Evolutionary conservation across 2,329 filamentous ascomycete species (phyloP).

Genomic region (Epichloe glyceriae): DNA sequence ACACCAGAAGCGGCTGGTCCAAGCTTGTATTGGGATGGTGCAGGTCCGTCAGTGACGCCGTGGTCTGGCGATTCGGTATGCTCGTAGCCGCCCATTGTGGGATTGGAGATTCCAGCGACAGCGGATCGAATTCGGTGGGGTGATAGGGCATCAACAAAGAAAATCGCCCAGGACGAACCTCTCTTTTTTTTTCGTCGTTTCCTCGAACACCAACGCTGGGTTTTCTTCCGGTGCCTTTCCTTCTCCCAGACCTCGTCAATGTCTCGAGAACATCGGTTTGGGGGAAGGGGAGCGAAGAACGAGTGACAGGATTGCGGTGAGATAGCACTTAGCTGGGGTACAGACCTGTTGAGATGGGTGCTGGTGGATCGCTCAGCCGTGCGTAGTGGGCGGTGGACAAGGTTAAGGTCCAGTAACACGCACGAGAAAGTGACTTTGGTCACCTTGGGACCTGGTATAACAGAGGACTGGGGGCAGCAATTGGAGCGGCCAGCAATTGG

Average conservation of each 20-base stretch:
- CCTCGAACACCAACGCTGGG: background rate
- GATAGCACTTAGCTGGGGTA: background rate
- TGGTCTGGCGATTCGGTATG: constrained; percentile 6
- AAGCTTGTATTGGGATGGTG: constrained; percentile 17
- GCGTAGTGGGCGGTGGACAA: constrained; percentile 3
- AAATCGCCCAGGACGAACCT: background rate
- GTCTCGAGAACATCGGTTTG: background rate
- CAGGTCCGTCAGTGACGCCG: constrained; percentile 10
- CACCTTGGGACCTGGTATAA: background rate
- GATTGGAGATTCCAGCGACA: background rate
- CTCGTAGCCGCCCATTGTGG: constrained; percentile 4
- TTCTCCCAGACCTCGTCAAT: background rate
- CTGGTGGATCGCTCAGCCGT: constrained; percentile 5
- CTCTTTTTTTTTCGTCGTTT: background rate
- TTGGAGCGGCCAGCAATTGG: background rate
- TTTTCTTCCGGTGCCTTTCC: background rate
- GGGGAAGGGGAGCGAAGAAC: background rate
- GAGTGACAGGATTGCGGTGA: constrained; percentile 1
- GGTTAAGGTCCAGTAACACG: background rate
- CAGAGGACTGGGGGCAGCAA: background rate
- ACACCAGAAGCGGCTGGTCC: constrained; percentile 6
- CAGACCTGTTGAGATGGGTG: background rate
- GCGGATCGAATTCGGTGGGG: constrained; percentile 2
- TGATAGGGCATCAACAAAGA: background rate
- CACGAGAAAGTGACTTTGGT: background rate